phyloP scores from a whole-genome alignment of 495 filamentous ascomycete genomes.

The Astrothelium subdiscretum region DNA sequence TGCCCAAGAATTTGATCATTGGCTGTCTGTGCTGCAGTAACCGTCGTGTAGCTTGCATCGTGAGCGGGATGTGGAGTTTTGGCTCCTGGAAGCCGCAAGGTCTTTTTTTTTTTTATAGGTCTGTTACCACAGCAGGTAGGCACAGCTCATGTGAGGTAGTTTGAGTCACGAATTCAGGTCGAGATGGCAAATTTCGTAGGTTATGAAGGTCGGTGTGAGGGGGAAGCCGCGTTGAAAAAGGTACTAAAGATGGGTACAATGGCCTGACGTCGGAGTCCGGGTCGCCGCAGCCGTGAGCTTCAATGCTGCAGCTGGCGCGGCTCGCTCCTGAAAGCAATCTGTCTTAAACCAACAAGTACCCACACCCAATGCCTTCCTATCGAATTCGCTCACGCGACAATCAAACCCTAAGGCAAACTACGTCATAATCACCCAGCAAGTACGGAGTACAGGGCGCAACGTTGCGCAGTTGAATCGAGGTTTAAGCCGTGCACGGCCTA shows the following conservation, averaged over 20 bases:
- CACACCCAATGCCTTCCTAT: not conserved
- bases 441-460: not conserved
- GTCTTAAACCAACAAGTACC: not conserved
- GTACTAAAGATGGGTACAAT: not conserved
- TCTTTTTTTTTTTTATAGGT: not conserved
- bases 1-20: constrained; percentile 85
- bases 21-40: constrained; percentile 28
- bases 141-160: not conserved
- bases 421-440: not conserved
- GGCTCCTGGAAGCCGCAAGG: not conserved
- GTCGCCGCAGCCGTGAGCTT: not conserved
- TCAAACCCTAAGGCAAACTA: not conserved
- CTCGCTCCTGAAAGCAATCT: not conserved
- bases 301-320: no score
- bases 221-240: constrained; percentile 4
- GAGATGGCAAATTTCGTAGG: not conserved
- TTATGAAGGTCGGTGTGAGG: not conserved
- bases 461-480: not conserved
- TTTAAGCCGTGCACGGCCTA: not conserved
- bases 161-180: not conserved
- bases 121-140: not conserved
- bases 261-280: not conserved
- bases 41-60: constrained; percentile 25
- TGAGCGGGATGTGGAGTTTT: constrained; percentile 1
- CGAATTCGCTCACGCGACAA: not conserved